Percentiles rank a stretch among this genome's conserved stretches.
Evolutionary conservation across 2,329 filamentous ascomycete genomes (phyloP).

Genomic region (Lecanicillium sp.): DNA sequence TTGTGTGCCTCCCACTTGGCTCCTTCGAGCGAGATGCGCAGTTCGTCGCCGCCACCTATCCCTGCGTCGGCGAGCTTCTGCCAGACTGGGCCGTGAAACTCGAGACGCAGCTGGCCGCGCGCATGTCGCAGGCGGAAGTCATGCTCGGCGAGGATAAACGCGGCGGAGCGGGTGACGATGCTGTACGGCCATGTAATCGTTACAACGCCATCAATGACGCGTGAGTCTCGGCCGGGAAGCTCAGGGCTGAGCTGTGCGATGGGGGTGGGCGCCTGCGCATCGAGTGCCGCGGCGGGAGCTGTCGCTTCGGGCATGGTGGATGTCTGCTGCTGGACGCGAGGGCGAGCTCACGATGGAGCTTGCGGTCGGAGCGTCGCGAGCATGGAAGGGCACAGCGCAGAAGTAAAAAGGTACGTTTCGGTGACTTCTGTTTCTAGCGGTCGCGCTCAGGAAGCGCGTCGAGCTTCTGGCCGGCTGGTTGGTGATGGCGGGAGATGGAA

Average conservation of each 20-base stretch:
- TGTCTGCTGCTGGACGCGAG: not conserved
- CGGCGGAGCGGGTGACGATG: constrained; percentile 64
- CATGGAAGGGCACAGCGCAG: not conserved
- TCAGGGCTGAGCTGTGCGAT: constrained; percentile 52
- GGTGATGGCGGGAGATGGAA: constrained; percentile 3
- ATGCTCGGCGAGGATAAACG: constrained; percentile 76
- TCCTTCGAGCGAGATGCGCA: constrained; percentile 64
- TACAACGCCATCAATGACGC: constrained; percentile 61
- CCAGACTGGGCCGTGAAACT: constrained; percentile 66
- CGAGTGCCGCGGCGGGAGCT: constrained; percentile 14
- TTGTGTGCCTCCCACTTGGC: constrained; percentile 57
- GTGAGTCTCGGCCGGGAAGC: constrained; percentile 33
- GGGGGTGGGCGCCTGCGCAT: constrained; percentile 35
- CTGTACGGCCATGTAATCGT: constrained; percentile 92
- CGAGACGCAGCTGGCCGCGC: constrained; percentile 74
- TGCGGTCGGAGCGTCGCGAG: not conserved
- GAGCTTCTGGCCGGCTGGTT: not conserved
- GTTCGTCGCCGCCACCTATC: constrained; percentile 71
- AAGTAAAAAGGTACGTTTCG: not conserved
- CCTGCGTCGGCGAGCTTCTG: constrained; percentile 59
- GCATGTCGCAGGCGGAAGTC: constrained; percentile 73
- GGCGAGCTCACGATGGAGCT: constrained; percentile 13
- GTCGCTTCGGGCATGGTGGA: constrained; percentile 9
- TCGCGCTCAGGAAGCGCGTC: not conserved
- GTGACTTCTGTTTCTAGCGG: not conserved